Base-by-base conservation (phyloP, 768 basidiomycete genomes). In the Leccinum truebloodii region DNA sequence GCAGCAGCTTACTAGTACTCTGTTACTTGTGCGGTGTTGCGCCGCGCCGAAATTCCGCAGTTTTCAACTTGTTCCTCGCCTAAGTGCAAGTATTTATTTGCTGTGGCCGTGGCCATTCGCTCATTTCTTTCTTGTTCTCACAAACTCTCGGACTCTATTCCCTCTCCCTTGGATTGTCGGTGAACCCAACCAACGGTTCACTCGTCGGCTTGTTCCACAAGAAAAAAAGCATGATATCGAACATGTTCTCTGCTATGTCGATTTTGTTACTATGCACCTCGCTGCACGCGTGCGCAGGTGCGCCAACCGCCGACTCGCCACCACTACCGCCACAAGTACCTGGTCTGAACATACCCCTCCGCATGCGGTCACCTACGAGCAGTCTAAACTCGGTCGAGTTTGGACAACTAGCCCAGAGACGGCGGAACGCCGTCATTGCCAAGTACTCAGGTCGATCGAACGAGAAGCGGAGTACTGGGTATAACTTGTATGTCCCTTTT, bases 391-490 rank as follows among this genome's bases (percentile, higher is more conserved):
- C 26, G 12, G 13, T 26, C 18, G 63, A 71, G 32, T 59, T 61
- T 24, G 65, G 54, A 0, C 37, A 20, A 8, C 16, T 67, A 78
- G 86, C 86, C 13, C 75, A 79, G 62, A 66, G 63, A 10, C 82
- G 86, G 57, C 76, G 78, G 32, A 73, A 79, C 34, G 65, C 65
- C 13, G 66, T 83, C 50, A 65, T 76, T 24, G 65, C 73, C 10
- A 87, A 86, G 67, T 88, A 88, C 46, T 52, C 77, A 78, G 60
- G 67, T n/a, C 22, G 26, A 52, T n/a, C 61, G 5, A 41, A 52
- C 16, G 57, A 60, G 52, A 83, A 77, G 62, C 79, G 86, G 51
- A 77, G 76, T 44, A 69, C 74, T 16, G 86, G 86, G 10, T 79
- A 79, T 35, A 85, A 86, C 67, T 64, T 80, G 85, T 86, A 59